Conservation (phyloP, 768 basidiomycete genomes). For the Artomyces pyxidatus region DNA sequence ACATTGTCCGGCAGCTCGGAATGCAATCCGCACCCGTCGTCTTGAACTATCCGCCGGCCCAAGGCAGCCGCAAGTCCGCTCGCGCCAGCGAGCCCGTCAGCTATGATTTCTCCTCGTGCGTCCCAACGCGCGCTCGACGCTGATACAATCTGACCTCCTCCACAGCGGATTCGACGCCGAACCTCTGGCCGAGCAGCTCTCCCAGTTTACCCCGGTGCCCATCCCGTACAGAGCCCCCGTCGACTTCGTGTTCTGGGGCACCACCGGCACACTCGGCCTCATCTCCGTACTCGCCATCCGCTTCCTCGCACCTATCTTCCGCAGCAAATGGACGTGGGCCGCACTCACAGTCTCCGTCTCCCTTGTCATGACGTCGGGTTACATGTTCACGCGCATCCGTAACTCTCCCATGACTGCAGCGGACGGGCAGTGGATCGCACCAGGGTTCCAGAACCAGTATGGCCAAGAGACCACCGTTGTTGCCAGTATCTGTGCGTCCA, state of each 20-base stretch:
- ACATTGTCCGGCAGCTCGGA: constrained; percentile 49
- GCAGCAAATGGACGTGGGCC: constrained; percentile 77
- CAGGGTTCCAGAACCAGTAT: constrained; percentile 82
- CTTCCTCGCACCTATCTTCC: constrained; percentile 55
- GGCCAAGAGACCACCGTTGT: constrained; percentile 92
- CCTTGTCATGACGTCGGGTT: constrained; percentile 82
- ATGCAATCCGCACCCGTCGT: constrained; percentile 81
- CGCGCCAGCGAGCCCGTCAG: constrained; percentile 46
- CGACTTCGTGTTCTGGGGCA: constrained; percentile 54
- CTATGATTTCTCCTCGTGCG: constrained; percentile 76
- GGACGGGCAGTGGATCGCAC: constrained; percentile 74
- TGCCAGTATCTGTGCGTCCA: constrained; percentile 69
- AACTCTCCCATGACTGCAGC: constrained; percentile 59
- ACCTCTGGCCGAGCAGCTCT: constrained; percentile 69
- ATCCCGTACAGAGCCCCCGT: constrained; percentile 81
- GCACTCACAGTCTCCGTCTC: constrained; percentile 51
- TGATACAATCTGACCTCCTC: neutral
- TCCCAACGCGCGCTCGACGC: neutral
- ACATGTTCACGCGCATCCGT: constrained; percentile 96
- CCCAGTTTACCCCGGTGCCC: constrained; percentile 62
- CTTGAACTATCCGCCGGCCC: constrained; percentile 60
- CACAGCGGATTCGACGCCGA: constrained; percentile 76
- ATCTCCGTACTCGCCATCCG: constrained; percentile 43
- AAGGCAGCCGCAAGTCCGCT: constrained; percentile 60
- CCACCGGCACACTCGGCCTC: constrained; percentile 37